Conservation (phyloP, 2,329 filamentous ascomycete species). For the Claviceps quebecensis region DNA sequence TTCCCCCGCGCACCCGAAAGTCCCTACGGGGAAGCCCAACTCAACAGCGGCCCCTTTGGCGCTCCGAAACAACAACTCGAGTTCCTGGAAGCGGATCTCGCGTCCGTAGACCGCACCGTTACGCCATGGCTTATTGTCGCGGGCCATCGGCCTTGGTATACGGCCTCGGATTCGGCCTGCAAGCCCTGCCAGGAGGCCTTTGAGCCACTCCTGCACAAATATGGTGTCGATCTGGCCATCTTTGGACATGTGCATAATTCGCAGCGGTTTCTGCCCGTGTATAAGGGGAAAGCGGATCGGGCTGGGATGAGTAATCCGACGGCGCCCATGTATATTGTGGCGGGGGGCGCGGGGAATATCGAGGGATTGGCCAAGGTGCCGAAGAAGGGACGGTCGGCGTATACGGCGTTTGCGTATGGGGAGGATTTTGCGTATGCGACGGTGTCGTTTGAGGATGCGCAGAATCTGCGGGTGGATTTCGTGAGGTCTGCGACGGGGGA, state of each 20-base stretch:
- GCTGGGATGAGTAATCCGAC: slow-evolving; percentile 21
- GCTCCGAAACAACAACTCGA: slow-evolving; percentile 32
- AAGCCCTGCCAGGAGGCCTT: slow-evolving; percentile 35
- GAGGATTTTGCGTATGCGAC: slow-evolving; percentile 39
- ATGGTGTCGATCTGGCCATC: slow-evolving; percentile 42
- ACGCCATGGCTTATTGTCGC: slow-evolving; percentile 4
- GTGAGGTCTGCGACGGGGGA: slow-evolving; percentile 32
- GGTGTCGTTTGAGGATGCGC: slow-evolving; percentile 29
- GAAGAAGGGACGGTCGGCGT: slow-evolving; percentile 19
- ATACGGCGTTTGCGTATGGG: slow-evolving; percentile 34
- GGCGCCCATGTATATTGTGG: slow-evolving; percentile 25
- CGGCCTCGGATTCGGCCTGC: slow-evolving; percentile 24
- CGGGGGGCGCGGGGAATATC: slow-evolving; percentile 42
- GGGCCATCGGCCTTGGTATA: slow-evolving; percentile 34
- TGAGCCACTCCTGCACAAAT: slow-evolving; percentile 37
- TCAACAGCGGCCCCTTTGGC: slow-evolving; percentile 38
- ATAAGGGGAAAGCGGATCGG: slow-evolving; percentile 21
- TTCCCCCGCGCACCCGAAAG: slow-evolving; percentile 15
- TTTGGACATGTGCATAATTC: slow-evolving; percentile 46
- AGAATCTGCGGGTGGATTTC: slow-evolving; percentile 36
- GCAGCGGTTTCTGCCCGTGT: slow-evolving; percentile 34
- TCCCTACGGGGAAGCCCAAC: slow-evolving; percentile 11
- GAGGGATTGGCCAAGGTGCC: slow-evolving; percentile 31
- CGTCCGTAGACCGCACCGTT: slow-evolving; percentile 36
- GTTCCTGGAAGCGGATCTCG: slow-evolving; percentile 41